Percentiles rank a stretch among this genome's conserved stretches.
phyloP scores from a whole-genome alignment of 1,139 yeast species.

The Williopsis jadinii region DNA sequence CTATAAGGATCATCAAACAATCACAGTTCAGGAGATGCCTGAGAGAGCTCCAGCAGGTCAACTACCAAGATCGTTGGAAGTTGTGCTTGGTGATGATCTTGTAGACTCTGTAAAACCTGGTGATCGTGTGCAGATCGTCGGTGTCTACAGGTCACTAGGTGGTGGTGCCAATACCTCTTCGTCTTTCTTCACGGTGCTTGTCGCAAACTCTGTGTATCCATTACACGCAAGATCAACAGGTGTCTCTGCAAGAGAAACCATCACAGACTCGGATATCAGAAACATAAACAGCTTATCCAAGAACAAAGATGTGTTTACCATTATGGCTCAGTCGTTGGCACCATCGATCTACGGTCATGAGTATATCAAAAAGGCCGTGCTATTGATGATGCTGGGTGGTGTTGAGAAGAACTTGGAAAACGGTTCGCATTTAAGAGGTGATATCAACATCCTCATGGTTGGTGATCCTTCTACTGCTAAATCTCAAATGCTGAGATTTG shows the following conservation, averaged over 20 bases:
- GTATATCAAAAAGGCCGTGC: conserved; percentile 82
- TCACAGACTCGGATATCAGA: conserved; percentile 79
- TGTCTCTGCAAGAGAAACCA: conserved; percentile 65
- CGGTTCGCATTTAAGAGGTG: conserved; percentile 98
- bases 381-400: conserved; percentile 90
- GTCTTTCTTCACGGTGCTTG: conserved; percentile 70
- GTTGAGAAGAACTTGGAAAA: conserved; percentile 89
- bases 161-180: conserved; percentile 62
- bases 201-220: conserved; percentile 87
- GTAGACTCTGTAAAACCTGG: conserved; percentile 95
- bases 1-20: conserved; percentile 88
- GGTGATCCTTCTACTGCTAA: conserved; percentile 99
- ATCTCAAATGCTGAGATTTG: conserved; percentile 91
- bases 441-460: conserved; percentile 89
- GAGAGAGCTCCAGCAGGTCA: conserved; percentile 99
- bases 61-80: conserved; percentile 87
- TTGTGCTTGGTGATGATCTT: conserved; percentile 86
- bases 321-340: conserved; percentile 80
- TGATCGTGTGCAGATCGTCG: conserved; percentile 90
- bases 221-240: conserved; percentile 86
- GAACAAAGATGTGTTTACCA: conserved; percentile 64
- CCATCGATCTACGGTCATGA: conserved; percentile 96
- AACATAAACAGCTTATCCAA: conserved; percentile 77
- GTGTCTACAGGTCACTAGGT: conserved; percentile 89
- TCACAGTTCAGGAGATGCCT: conserved; percentile 96